Conservation (phyloP, 495 filamentous ascomycete genomes). For the Cryomyces minteri region DNA sequence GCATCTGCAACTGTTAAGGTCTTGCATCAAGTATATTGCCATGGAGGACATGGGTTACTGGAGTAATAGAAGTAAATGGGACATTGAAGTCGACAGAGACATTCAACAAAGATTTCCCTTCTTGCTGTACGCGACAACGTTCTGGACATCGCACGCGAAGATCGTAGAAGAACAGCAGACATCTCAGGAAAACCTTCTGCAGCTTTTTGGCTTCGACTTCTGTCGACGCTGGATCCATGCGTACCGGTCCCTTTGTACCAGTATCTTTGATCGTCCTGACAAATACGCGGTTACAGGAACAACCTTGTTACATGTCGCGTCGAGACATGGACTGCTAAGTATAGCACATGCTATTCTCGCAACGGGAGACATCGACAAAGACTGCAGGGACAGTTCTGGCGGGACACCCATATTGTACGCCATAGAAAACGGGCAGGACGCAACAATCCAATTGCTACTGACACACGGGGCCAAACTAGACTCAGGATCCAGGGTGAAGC, state of each 20-base stretch:
- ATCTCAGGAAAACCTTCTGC: background rate
- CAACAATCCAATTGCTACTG: too few species aligned
- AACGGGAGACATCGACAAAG: too few species aligned
- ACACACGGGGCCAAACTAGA: too few species aligned
- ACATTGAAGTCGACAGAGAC: background rate
- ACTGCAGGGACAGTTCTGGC: too few species aligned
- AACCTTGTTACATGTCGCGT: too few species aligned
- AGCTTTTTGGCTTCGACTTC: background rate
- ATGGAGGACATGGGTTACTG: background rate
- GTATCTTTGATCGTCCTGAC: too few species aligned
- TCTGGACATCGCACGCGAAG: background rate
- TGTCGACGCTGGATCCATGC: background rate
- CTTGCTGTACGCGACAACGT: background rate
- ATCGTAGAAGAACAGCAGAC: background rate
- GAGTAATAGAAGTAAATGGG: background rate
- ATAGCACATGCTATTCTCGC: too few species aligned
- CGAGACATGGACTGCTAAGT: too few species aligned
- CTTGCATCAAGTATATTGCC: slow-evolving; percentile 4
- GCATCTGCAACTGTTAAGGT: background rate
- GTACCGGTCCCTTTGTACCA: too few species aligned
- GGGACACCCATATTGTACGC: too few species aligned
- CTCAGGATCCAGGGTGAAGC: background rate
- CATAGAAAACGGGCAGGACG: too few species aligned
- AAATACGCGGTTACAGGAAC: too few species aligned
- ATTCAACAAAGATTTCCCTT: background rate